Evolutionary conservation across 768 basidiomycete genomes (phyloP).

Genomic region (Gloeophyllum trabeum): DNA sequence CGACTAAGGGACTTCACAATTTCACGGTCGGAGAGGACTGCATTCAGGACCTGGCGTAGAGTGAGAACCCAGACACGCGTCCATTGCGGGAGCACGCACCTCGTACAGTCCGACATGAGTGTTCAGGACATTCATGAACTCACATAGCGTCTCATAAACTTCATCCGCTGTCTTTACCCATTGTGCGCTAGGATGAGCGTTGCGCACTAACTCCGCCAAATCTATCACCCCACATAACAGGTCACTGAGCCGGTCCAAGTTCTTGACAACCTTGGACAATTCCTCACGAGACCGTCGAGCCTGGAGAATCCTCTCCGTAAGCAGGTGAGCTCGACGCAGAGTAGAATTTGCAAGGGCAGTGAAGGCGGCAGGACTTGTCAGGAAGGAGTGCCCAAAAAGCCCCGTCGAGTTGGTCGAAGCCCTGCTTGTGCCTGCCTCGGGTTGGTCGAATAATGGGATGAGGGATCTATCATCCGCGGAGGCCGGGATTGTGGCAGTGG

Average conservation of each 20-base stretch:
- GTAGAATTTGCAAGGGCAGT: slow-evolving; percentile 69
- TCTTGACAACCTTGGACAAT: slow-evolving; percentile 83
- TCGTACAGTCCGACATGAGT: slow-evolving; percentile 86
- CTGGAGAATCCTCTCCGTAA: slow-evolving; percentile 76
- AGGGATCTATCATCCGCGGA: slow-evolving; percentile 51
- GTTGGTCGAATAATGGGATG: slow-evolving; percentile 62
- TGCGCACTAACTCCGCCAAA: slow-evolving; percentile 86
- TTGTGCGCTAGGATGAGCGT: slow-evolving; percentile 77
- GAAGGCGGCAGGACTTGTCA: slow-evolving; percentile 62
- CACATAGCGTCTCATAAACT: slow-evolving; percentile 86
- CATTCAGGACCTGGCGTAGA: slow-evolving; percentile 47
- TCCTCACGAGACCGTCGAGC: slow-evolving; percentile 66
- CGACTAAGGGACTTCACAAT: slow-evolving; percentile 55
- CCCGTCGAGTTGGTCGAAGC: slow-evolving; percentile 53
- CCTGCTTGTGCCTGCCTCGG: slow-evolving; percentile 25
- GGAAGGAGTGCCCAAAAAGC: slow-evolving; percentile 70
- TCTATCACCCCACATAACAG: slow-evolving; percentile 94
- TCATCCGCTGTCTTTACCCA: slow-evolving; percentile 83
- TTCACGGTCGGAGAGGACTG: slow-evolving; percentile 55
- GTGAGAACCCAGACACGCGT: slow-evolving; percentile 3
- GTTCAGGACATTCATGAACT: slow-evolving; percentile 96
- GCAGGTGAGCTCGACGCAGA: slow-evolving; percentile 62
- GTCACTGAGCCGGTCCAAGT: slow-evolving; percentile 93
- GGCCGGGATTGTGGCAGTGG: slow-evolving; percentile 4
- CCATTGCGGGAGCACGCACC: slow-evolving; percentile 34